Evolutionary conservation across 208 protist genomes (phyloP).

Genomic region (Acanthamoeba triangularis): DNA sequence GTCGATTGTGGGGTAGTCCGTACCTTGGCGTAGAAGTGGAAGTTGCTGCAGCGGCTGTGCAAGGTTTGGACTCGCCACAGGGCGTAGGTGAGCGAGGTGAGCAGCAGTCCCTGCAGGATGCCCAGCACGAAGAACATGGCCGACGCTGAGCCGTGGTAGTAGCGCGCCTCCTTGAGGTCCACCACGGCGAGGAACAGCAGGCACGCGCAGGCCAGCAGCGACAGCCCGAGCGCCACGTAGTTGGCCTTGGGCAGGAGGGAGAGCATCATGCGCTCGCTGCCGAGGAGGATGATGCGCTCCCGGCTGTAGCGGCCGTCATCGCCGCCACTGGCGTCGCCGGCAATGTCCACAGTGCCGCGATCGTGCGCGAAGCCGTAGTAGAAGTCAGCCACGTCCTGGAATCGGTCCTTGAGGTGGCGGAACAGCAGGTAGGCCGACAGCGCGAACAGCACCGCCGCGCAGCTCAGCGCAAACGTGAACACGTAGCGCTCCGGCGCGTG

Average conservation of each 20-base stretch:
- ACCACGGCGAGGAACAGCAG: conserved; percentile 46
- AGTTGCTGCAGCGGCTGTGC: not conserved
- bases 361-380: conserved; percentile 1
- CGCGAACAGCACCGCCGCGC: conserved; percentile 9
- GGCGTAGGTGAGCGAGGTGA: not conserved
- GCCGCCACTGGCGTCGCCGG: not conserved
- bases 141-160: not conserved
- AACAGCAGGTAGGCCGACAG: not conserved
- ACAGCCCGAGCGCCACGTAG: conserved; percentile 11
- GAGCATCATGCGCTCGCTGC: conserved; percentile 9
- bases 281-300: not conserved
- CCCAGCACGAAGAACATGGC: not conserved
- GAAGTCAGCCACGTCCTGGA: conserved; percentile 35
- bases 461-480: not conserved
- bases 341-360: not conserved
- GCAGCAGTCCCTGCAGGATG: not conserved
- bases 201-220: not conserved
- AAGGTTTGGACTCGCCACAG: not conserved
- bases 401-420: not conserved
- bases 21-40: conserved; percentile 2
- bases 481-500: not conserved
- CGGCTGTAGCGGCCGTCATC: conserved; percentile 4
- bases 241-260: not conserved
- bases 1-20: not conserved
- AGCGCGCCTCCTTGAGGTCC: not conserved